Evolutionary conservation across 768 basidiomycete genomes (phyloP), one percentile per base, ranked within the genome.

Genomic region (Agaricus bisporus): DNA sequence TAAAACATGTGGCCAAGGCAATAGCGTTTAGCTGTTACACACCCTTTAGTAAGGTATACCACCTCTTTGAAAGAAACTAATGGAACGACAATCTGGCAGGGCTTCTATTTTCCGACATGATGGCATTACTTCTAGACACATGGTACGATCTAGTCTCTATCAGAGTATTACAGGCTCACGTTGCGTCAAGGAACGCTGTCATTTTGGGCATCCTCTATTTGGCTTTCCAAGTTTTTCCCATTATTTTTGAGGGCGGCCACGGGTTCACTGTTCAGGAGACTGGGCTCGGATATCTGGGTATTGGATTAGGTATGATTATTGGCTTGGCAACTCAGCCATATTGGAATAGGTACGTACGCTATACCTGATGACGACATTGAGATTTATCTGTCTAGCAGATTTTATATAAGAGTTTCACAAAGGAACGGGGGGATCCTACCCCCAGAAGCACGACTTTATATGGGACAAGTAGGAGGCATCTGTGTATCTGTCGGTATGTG

Each of bases 391-490:
- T 15, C 28, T 32, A 17, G 8, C 36, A 80, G 78, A 41, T 60
- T 70, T 22, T 73, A 71, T 50, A 62, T 59, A 26, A 66, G 67
- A 20, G 67, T 74, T 57, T 66, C 73, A 6, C 57, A 59, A 12
- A 68, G 68, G 45, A 62, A 78, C 56, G 68, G 68, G 15, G 78
- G 76, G 3, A 61, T 67, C 39, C 74, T 83, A 0, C 85, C 86
- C 0, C 83, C 86, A 0, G 88, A 91, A 66, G 70, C 74, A 9
- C 74, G 80, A 8, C 77, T 91, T 3, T 61, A 81, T 48, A 82
- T 85, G 73, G 87, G 83, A 5, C 75, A 86, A 67, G 67, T 78
- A 3, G 89, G 87, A n/a, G 87, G 73, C 1, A 64, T 89, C 17
- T 72, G 84, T 10, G 80, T 81, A 7, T 85, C 88, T 1, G 58